Evolutionary conservation across 176 grass and related monocot species (phyloP), one percentile per base, ranked within the genome.

Genomic region (Poa pratensis): DNA sequence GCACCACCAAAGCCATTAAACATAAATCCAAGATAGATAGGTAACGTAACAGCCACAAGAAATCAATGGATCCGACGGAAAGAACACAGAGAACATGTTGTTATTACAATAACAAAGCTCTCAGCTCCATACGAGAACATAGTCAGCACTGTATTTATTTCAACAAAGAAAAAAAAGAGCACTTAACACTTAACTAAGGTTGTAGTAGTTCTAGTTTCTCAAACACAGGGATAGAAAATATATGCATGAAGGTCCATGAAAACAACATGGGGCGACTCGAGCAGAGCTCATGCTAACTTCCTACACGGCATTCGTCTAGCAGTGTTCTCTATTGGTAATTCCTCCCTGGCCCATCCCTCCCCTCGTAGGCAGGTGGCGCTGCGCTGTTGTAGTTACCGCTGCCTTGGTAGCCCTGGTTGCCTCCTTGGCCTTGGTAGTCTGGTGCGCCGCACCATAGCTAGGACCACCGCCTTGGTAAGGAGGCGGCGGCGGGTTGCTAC

Each of bases 271-370:
- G 43, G 18, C 81, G 4, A 48, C 43, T 84, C n/a, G 43, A 67
- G 48, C 20, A 52, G 10, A 23, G 22, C 20, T 59, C 30, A 1
- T 65, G 65, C 40, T 85, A 80, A 52, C 32, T 78, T 85, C 63
- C 82, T 78, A 51, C 34, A 85, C 14, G 24, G 7, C n/a, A 0
- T 61, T 80, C 22, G 28, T 71, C 28, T 49, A 72, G n/a, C 17
- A 40, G 37, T 64, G 16, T 87, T 70, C 78, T 83, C 74, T 85
- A 94, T 35, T 86, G 76, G 73, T 92, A 86, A 70, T 75, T 7
- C 73, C 73, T 75, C 49, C 48, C 73, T 10, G 48, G 48, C 16
- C 48, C 73, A 0, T 75, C 72, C 26, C 46, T 75, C 15, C 72
- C 72, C 46, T 75, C 72, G 2, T 12, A 75, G 16, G 46, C 1